phyloP scores from a whole-genome alignment of 805 yeast species.

The Wickerhamomyces hampshirensis region DNA sequence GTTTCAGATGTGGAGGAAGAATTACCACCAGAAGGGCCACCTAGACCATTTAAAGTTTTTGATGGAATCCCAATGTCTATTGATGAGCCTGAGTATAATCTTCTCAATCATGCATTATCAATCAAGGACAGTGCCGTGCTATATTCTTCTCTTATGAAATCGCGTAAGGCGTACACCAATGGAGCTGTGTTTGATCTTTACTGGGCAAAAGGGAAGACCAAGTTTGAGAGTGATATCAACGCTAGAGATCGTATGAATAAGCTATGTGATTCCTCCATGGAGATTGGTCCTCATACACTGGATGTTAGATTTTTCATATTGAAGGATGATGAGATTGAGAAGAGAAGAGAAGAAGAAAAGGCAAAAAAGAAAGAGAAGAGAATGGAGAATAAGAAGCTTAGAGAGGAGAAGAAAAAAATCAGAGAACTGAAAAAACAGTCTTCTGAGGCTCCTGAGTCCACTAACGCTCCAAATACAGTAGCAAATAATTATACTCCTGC shows the following conservation, averaged over 20 bases:
- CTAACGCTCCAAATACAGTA: not conserved
- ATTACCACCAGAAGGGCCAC: constrained; percentile 22
- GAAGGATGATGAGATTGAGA: constrained; percentile 70
- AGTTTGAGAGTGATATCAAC: constrained; percentile 38
- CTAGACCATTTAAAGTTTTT: constrained; percentile 59
- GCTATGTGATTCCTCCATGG: constrained; percentile 67
- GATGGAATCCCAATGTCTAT: constrained; percentile 65
- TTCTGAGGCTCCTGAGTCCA: constrained; percentile 1
- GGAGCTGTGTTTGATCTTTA: constrained; percentile 68
- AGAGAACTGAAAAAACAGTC: constrained; percentile 12
- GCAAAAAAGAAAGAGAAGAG: constrained; percentile 31
- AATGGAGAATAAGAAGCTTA: constrained; percentile 31
- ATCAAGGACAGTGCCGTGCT: constrained; percentile 70
- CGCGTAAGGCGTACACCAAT: constrained; percentile 64
- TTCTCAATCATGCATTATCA: constrained; percentile 60
- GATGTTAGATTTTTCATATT: constrained; percentile 76
- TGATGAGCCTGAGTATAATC: constrained; percentile 58
- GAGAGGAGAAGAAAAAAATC: constrained; percentile 28
- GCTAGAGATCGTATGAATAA: constrained; percentile 87
- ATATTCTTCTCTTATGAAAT: constrained; percentile 65
- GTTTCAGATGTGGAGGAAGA: constrained; percentile 26
- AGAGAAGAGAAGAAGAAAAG: constrained; percentile 38
- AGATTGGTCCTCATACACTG: constrained; percentile 80
- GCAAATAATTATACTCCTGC: not conserved
- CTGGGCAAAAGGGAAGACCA: constrained; percentile 65